phyloP scores from a whole-genome alignment of 257 asterid genomes.

The Henckelia pumila region DNA sequence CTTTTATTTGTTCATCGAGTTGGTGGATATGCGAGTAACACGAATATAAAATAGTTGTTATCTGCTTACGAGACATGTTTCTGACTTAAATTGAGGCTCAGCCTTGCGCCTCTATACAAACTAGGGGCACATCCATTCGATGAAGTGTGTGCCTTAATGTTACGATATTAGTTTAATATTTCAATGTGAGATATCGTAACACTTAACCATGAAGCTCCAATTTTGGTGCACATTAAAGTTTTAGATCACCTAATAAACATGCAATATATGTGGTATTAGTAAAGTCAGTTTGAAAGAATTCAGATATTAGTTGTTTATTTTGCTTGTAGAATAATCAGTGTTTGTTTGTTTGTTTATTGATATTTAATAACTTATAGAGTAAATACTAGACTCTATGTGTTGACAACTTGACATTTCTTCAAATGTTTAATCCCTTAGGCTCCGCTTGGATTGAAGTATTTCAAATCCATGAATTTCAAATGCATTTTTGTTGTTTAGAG shows the following conservation, averaged over 20 bases:
- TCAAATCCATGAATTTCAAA: too few species aligned
- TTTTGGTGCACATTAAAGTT: background rate
- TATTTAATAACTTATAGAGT: background rate
- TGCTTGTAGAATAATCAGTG: background rate
- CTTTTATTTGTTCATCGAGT: background rate
- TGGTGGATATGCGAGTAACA: constrained; percentile 4
- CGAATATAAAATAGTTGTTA: background rate
- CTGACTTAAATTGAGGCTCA: background rate
- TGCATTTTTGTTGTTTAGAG: too few species aligned
- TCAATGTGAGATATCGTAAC: too few species aligned
- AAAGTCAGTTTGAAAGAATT: background rate
- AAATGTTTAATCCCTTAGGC: too few species aligned
- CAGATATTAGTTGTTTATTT: background rate
- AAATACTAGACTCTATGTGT: background rate
- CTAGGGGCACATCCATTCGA: background rate
- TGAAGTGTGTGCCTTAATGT: background rate
- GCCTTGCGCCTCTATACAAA: background rate
- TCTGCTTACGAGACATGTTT: background rate
- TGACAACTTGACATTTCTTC: background rate
- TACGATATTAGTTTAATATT: too few species aligned
- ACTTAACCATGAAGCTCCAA: background rate
- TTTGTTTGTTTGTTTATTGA: background rate
- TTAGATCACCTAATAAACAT: background rate
- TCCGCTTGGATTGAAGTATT: too few species aligned
- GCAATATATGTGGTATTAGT: background rate